Base-by-base conservation (phyloP, 257 asterid genomes). In the Plectranthus barbatus region DNA sequence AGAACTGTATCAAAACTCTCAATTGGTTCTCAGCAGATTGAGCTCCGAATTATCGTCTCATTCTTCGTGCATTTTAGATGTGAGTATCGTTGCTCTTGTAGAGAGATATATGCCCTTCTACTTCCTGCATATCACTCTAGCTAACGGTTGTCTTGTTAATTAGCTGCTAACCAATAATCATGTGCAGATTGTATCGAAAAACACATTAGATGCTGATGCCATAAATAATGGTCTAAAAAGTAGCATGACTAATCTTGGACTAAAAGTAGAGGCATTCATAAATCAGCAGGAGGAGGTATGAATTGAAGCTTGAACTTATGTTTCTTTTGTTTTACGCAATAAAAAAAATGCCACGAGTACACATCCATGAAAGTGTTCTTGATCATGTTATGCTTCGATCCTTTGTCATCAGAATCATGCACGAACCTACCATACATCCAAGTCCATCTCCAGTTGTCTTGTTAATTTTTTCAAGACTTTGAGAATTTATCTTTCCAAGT, bases 271-370 rank as follows among this genome's bases (percentile, higher is more conserved):
- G 15, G 69, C 77, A 19, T 84, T 74, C 56, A 36, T 77, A 57
- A 62, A 45, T 73, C 78, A 69, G 70, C 78, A 78, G 39, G 61
- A 72, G 23, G 80, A 78, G 87, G 87, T 81, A 33, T 7, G 17
- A 72, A 15, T 5, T n/a, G n/a, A n/a, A n/a, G 15, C 5, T 5
- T 15, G 14, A 14, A 7, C n/a, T 8, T 9, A 12, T 3, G 2
- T 12, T 9, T n/a, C 39, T 47, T 33, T 52, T 19, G 36, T n/a
- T 45, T 67, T 56, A 33, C 17, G 11, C 0, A 15, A 23, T 4
- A 23, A 23, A 23, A 1, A n/a, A n/a, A n/a, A n/a, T n/a, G n/a
- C n/a, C n/a, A n/a, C n/a, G n/a, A n/a, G n/a, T n/a, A n/a, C n/a
- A n/a, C n/a, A n/a, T n/a, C 3, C 7, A 31, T 6, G 36, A 4